Evolutionary conservation across 257 asterid genomes (phyloP).

Genomic region (Salvia splendens): DNA sequence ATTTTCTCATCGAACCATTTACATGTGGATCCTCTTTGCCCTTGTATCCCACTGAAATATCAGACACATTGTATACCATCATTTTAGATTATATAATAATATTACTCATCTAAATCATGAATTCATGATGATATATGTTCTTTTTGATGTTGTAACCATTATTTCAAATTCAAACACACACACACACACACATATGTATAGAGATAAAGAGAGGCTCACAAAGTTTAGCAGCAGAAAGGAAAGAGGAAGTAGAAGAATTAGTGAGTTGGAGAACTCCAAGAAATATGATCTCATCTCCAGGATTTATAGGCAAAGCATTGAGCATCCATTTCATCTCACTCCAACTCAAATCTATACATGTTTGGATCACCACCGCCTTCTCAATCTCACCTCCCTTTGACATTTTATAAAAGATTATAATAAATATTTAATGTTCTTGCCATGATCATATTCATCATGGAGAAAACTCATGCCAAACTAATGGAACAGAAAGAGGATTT

Average conservation of each 20-base stretch:
- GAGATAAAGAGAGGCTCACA: conserved; percentile 26
- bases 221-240: conserved; percentile 31
- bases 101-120: neutral
- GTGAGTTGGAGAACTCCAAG: conserved; percentile 45
- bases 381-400: conserved; percentile 33
- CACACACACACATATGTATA: no score
- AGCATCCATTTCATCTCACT: conserved; percentile 37
- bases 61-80: neutral
- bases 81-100: no score
- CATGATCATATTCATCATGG: neutral
- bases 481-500: neutral
- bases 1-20: conserved; percentile 32
- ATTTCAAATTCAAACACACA: no score
- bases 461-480: neutral
- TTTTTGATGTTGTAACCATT: no score
- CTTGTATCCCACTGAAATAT: conserved; percentile 35
- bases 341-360: conserved; percentile 46
- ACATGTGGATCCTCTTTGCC: conserved; percentile 37
- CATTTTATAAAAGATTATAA: neutral
- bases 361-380: conserved; percentile 48
- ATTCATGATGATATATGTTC: neutral
- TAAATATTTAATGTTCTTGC: neutral
- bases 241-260: conserved; percentile 26
- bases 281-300: conserved; percentile 53
- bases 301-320: conserved; percentile 33